Base-by-base conservation (phyloP, 495 filamentous ascomycete species). In the Podospora pseudopauciseta region DNA sequence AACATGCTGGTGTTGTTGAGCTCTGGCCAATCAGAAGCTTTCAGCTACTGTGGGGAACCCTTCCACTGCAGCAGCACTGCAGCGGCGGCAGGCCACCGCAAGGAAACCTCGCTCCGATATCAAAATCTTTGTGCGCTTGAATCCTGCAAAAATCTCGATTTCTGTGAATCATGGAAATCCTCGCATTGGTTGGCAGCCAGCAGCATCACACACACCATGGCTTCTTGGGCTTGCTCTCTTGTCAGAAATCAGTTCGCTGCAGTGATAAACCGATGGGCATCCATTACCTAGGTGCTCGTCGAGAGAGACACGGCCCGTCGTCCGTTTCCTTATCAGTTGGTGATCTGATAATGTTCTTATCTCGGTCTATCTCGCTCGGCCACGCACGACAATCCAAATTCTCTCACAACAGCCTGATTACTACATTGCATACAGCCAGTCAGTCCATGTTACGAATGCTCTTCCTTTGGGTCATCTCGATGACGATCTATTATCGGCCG, bases 121-220 rank as follows among this genome's bases (percentile, higher is more conserved):
- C 71, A 72, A 60, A 34, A 57, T 62, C 30, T 44, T 44, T 66
- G 20, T 61, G 54, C n/a, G 55, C 60, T 34, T 62, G 23, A 27
- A 62, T 18, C 23, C 20, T 26, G 16, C 27, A 27, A 27, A 34
- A 28, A 62, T 62, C 27, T 64, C 30, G 44, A 34, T 69, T 72
- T 72, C 58, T 60, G 67, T 72, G 55, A 72, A 70, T 39, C 61
- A 63, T 63, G 61, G 61, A 63, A 59, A 63, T 39, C 32, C 27
- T 44, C 28, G 34, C 18, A 61, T 61, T 61, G 59, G 59, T 7
- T 27, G 28, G 18, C 55, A 11, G n/a, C 55, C 23, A 20, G 55
- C 55, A 58, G 55, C 39, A 49, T 49, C 23, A 23, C 34, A 39
- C 34, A 39, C 34, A 11, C 34, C 11, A 39, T 39, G 34, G 11